These are phyloP conservation scores for Rhodomyrtus tomentosa DNA, from an alignment of 345 rosid species.

Conservation along the genomic window DNA sequence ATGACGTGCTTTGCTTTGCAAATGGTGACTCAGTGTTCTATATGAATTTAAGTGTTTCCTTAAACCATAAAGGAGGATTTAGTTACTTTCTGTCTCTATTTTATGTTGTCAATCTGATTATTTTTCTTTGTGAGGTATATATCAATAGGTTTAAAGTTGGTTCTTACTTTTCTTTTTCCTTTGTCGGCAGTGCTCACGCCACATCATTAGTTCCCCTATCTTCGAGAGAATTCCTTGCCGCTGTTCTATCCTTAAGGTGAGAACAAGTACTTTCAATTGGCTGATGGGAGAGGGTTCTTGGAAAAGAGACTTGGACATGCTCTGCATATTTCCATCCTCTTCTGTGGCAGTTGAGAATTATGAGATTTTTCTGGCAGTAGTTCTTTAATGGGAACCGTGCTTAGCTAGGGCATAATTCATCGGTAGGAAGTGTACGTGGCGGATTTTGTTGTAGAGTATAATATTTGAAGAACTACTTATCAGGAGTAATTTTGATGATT, in stretches of 20 bases:
- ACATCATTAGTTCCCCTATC: not conserved
- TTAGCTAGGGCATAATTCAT: not conserved
- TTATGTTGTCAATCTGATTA: not conserved
- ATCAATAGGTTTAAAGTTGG: not conserved
- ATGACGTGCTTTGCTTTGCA: not conserved
- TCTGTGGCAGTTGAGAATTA: not conserved
- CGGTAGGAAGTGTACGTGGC: not conserved
- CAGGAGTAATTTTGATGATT: not conserved
- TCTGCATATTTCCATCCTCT: not conserved
- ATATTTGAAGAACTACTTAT: not conserved
- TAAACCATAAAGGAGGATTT: not conserved
- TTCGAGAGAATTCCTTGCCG: not conserved
- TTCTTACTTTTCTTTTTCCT: not conserved
- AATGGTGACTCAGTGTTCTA: not conserved
- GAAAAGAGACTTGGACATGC: not conserved
- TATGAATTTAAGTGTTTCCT: not conserved
- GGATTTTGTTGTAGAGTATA: not conserved
- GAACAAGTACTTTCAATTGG: not conserved
- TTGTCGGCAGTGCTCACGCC: constrained; percentile 2
- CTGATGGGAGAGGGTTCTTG: not conserved
- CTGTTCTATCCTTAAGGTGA: not conserved
- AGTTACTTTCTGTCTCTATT: not conserved
- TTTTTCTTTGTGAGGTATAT: not conserved
- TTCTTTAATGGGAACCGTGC: not conserved
- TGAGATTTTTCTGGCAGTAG: not conserved